Evolutionary conservation across 2,329 filamentous ascomycete genomes (phyloP), one percentile per base, ranked within the genome.

Genomic region (Ceratocystis huliohia): DNA sequence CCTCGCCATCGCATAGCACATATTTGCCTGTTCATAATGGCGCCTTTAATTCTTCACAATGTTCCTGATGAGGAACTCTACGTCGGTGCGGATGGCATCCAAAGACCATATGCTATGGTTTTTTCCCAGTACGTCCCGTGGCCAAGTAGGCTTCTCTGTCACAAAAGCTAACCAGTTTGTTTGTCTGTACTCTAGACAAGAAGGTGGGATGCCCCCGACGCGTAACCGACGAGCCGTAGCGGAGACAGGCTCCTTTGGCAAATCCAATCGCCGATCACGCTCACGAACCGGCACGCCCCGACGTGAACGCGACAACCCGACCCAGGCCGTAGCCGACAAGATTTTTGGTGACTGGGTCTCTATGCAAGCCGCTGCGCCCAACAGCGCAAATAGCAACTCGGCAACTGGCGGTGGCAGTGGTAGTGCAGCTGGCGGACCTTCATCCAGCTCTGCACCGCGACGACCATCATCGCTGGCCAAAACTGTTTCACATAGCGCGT

Each of bases 21-120:
- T 4, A 41, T 2, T 41, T 13, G 57, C 57, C 37, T 75, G 76
- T 53, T 50, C 66, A 72, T 69, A 70, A 87, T 86, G 84, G 81
- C 84, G 67, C 85, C 85, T 70, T 77, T 87, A 67, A 86, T 87
- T 72, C 77, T 88, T 44, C 85, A 88, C 73, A 87, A 86, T 73
- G 85, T 87, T 69, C 84, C 84, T 66, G 84, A 87, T 70, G 84
- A 87, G 63, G 85, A 87, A 73, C 81, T 84, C 63, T 87, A 86
- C 73, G 76, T 84, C 5, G 85, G 85, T 67, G 83, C 86, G 65
- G 85, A 87, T 75, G 85, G 85, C 69, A 73, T 87, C 69, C 82
- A 83, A 73, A 77, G 85, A 69, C 85, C 85, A 1, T 88, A 86
- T 72, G 85, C 84, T 69, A 84, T 87, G 80, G 79, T 86, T 46